phyloP scores from a whole-genome alignment of 2,329 filamentous ascomycete species.

The Trichoderma sp. region DNA sequence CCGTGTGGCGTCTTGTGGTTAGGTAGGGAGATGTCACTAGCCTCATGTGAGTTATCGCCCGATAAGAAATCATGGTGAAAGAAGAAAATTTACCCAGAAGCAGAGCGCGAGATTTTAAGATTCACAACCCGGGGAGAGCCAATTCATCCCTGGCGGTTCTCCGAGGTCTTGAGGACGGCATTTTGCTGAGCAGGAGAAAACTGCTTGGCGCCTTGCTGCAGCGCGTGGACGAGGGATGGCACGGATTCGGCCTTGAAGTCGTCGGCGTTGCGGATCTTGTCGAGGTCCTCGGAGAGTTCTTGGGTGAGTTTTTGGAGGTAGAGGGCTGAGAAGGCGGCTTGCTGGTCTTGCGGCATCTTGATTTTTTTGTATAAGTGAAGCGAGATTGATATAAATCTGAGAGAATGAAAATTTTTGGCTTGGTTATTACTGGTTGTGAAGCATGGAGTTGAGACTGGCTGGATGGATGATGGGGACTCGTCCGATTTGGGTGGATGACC shows the following conservation, averaged over 20 bases:
- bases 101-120: not conserved
- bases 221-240: constrained; percentile 64
- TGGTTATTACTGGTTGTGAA: not conserved
- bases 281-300: constrained; percentile 74
- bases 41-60: not conserved
- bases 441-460: not conserved
- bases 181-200: constrained; percentile 47
- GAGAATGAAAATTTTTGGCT: not conserved
- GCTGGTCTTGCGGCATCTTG: constrained; percentile 8
- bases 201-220: constrained; percentile 66
- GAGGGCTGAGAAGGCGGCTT: constrained; percentile 56
- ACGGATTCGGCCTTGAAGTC: constrained; percentile 70
- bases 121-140: too few relatives aligned
- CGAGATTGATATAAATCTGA: not conserved
- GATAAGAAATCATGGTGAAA: not conserved
- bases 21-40: not conserved
- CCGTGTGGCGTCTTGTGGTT: not conserved
- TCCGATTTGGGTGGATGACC: not conserved
- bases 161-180: not conserved
- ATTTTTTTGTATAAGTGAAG: too few relatives aligned
- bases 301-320: constrained; percentile 70
- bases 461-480: not conserved
- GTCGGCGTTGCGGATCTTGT: constrained; percentile 66
- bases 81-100: not conserved
- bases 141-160: not conserved